phyloP scores from a whole-genome alignment of 768 basidiomycete species.

The Pleurotus giganteus region DNA sequence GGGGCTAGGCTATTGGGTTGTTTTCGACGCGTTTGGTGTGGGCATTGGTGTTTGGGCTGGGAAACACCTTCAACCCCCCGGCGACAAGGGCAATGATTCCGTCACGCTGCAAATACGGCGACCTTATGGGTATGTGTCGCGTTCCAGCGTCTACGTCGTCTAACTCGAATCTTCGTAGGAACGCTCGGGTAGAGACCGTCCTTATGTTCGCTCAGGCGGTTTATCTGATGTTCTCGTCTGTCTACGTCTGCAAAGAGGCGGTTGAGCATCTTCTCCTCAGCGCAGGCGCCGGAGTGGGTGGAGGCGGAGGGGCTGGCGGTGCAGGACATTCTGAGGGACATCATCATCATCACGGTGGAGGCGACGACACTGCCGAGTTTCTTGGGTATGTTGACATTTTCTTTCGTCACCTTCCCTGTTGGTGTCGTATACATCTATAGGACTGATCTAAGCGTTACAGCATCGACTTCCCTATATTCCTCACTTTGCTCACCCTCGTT shows the following conservation, averaged over 20 bases:
- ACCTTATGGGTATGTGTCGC: slow-evolving; percentile 37
- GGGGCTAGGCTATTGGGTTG: slow-evolving; percentile 93
- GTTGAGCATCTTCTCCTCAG: slow-evolving; percentile 87
- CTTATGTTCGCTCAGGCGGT: slow-evolving; percentile 87
- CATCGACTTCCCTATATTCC: slow-evolving; percentile 64
- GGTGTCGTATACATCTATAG: not conserved
- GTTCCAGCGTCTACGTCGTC: slow-evolving; percentile 1
- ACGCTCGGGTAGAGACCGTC: slow-evolving; percentile 66
- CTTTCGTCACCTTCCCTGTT: not conserved
- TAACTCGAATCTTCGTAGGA: slow-evolving; percentile 35
- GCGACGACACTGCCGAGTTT: slow-evolving; percentile 50
- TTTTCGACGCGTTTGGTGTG: slow-evolving; percentile 90
- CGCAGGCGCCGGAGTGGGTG: slow-evolving; percentile 41
- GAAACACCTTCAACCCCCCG: slow-evolving; percentile 31
- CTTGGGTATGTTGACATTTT: slow-evolving; percentile 31
- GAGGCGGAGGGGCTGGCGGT: slow-evolving; percentile 31
- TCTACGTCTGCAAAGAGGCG: slow-evolving; percentile 97
- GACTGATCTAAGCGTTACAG: slow-evolving; percentile 60
- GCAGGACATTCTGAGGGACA: slow-evolving; percentile 31
- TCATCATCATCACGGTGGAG: slow-evolving; percentile 62
- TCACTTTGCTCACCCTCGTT: slow-evolving; percentile 53
- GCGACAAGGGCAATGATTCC: slow-evolving; percentile 15
- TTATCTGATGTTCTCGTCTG: slow-evolving; percentile 90
- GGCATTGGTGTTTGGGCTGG: slow-evolving; percentile 43
- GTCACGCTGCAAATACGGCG: slow-evolving; percentile 57